Evolutionary conservation across 768 basidiomycete genomes (phyloP).

Genomic region (Butyriboletus loyo): DNA sequence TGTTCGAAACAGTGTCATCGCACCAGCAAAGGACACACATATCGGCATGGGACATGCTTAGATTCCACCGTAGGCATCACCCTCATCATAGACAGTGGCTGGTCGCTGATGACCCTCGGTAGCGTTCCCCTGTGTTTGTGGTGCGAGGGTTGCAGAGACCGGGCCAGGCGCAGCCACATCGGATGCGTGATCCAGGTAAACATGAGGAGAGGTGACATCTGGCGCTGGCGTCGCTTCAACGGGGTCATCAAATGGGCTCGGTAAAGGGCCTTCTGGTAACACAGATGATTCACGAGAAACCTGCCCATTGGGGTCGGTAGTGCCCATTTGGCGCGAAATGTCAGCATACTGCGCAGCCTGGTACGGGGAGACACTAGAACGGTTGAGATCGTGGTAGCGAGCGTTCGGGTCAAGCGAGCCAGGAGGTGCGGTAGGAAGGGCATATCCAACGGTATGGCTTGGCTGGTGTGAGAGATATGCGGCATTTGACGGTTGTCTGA

Average conservation of each 20-base stretch:
- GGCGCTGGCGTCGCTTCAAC: neutral
- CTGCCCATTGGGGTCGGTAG: constrained; percentile 21
- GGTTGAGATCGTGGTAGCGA: constrained; percentile 62
- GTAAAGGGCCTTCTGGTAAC: constrained; percentile 22
- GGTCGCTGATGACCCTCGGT: constrained; percentile 37
- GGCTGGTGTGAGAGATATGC: constrained; percentile 23
- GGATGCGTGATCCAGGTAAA: constrained; percentile 20
- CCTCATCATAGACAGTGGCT: constrained; percentile 52
- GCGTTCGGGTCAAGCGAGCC: constrained; percentile 22
- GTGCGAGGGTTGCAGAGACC: constrained; percentile 6
- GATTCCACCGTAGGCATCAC: constrained; percentile 70
- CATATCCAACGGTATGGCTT: constrained; percentile 14
- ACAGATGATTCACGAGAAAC: constrained; percentile 14
- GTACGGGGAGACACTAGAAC: constrained; percentile 71
- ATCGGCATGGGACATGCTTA: constrained; percentile 28
- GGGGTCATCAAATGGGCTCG: constrained; percentile 30
- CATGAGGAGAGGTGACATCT: constrained; percentile 35
- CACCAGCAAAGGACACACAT: constrained; percentile 10
- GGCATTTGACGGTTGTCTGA: constrained; percentile 23
- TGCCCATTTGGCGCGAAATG: constrained; percentile 56
- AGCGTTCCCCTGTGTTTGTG: constrained; percentile 8
- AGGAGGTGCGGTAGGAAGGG: constrained; percentile 1
- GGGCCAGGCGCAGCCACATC: constrained; percentile 8
- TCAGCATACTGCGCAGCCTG: constrained; percentile 75
- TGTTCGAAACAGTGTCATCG: constrained; percentile 6